Evolutionary conservation across 441 rosid genomes (phyloP).

Genomic region (Arabidopsis lyrata): DNA sequence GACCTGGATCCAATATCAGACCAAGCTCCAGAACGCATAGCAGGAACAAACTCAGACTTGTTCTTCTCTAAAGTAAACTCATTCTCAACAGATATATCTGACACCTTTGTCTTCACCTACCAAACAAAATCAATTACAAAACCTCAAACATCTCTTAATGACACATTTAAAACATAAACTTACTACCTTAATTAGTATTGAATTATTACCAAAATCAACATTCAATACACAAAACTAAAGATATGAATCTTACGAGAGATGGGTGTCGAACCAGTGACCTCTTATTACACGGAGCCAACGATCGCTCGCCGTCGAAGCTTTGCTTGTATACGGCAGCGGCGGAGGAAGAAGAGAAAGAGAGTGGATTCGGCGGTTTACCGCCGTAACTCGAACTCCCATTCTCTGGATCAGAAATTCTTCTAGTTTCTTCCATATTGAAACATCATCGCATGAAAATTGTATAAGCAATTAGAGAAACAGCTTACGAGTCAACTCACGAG

Average conservation of each 20-base stretch:
- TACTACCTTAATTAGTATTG: background rate
- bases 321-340: conserved; percentile 43
- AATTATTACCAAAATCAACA: background rate
- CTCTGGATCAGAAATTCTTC: conserved; percentile 50
- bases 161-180: conserved; percentile 2
- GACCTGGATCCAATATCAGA: conserved; percentile 71
- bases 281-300: conserved; percentile 50
- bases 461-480: conserved; percentile 10
- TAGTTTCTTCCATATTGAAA: conserved; percentile 62
- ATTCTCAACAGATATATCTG: conserved; percentile 54
- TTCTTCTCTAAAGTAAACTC: conserved; percentile 49
- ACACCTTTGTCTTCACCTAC: conserved; percentile 67
- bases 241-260: conserved; percentile 66
- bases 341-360: conserved; percentile 46
- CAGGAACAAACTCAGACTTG: conserved; percentile 59
- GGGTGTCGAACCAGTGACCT: conserved; percentile 76
- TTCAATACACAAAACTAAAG: background rate
- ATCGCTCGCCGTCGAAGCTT: conserved; percentile 44
- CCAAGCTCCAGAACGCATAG: conserved; percentile 88
- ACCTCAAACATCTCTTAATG: background rate
- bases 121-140: conserved; percentile 42
- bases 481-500: conserved; percentile 26
- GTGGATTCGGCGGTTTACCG: conserved; percentile 74
- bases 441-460: conserved; percentile 45
- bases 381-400: conserved; percentile 68